These are phyloP conservation scores for Pseudogymnoascus sp. DNA, from an alignment of 2,329 filamentous ascomycete genomes.

Conservation along the genomic window DNA sequence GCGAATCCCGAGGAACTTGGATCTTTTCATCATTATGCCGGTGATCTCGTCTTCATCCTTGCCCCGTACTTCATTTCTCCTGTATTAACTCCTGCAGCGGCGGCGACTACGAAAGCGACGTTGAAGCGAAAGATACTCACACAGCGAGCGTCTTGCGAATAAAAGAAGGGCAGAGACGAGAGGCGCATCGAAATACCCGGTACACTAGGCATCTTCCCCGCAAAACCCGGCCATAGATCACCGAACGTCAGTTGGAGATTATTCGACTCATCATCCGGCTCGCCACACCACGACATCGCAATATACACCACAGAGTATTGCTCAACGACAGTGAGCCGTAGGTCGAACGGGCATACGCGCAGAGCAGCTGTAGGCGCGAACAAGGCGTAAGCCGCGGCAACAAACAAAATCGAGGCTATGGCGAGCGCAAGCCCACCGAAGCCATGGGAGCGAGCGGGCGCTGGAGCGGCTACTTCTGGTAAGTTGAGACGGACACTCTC, in stretches of 20 bases:
- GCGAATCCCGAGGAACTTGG: slow-evolving; percentile 5
- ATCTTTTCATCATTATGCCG: not conserved
- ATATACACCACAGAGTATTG: not conserved
- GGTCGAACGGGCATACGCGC: not conserved
- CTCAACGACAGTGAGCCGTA: not conserved
- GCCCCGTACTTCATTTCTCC: not conserved
- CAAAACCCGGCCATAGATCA: not conserved
- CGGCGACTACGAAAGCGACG: not conserved
- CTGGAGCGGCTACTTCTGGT: slow-evolving; percentile 28
- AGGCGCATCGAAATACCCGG: not conserved
- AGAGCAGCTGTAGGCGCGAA: not conserved
- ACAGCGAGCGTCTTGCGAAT: not conserved
- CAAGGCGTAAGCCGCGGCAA: slow-evolving; percentile 8
- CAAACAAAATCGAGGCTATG: slow-evolving; percentile 16
- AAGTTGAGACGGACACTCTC: slow-evolving; percentile 13
- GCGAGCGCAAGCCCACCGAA: slow-evolving; percentile 79
- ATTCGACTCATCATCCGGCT: not conserved
- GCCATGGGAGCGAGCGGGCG: slow-evolving; percentile 84
- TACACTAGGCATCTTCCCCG: not conserved
- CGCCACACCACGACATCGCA: not conserved
- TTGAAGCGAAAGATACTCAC: not conserved
- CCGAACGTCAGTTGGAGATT: not conserved
- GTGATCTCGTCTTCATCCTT: not conserved
- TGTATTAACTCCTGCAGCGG: not conserved
- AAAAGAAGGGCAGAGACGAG: not conserved